A percentile compares a stretch with the other conserved stretches of the same genome.
Evolutionary conservation across 331 rosid species (phyloP).

Genomic region (Malus hybrid): DNA sequence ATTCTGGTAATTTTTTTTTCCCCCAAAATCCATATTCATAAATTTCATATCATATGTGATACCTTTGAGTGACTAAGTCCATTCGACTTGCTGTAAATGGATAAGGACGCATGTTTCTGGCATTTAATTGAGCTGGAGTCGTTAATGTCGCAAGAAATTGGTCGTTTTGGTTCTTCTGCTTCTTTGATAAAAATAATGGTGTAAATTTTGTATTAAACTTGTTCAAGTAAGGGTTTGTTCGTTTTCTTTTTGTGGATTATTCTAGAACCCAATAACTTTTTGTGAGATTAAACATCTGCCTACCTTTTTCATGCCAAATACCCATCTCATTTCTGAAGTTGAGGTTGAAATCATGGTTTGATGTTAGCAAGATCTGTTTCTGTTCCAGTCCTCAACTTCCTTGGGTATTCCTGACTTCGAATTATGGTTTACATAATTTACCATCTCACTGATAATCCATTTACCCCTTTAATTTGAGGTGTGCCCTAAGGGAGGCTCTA

Average conservation of each 20-base stretch:
- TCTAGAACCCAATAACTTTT: not conserved
- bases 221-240: not conserved
- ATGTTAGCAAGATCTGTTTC: not conserved
- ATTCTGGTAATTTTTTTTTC: conserved; percentile 29
- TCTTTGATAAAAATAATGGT: not conserved
- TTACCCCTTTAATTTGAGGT: not conserved
- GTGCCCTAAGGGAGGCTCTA: not conserved
- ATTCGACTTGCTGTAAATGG: not conserved
- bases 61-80: too few species aligned
- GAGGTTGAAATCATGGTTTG: not conserved
- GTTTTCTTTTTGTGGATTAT: not conserved
- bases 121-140: not conserved
- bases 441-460: not conserved
- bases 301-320: not conserved
- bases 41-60: not conserved
- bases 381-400: not conserved
- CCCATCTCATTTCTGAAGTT: not conserved
- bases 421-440: not conserved
- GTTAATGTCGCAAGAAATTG: not conserved
- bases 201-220: not conserved
- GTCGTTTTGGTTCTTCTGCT: not conserved
- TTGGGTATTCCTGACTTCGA: not conserved
- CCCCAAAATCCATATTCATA: not conserved
- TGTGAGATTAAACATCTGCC: not conserved
- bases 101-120: not conserved